Base-by-base conservation (phyloP, 2,329 filamentous ascomycete genomes). In the Aspergillus floridensis region DNA sequence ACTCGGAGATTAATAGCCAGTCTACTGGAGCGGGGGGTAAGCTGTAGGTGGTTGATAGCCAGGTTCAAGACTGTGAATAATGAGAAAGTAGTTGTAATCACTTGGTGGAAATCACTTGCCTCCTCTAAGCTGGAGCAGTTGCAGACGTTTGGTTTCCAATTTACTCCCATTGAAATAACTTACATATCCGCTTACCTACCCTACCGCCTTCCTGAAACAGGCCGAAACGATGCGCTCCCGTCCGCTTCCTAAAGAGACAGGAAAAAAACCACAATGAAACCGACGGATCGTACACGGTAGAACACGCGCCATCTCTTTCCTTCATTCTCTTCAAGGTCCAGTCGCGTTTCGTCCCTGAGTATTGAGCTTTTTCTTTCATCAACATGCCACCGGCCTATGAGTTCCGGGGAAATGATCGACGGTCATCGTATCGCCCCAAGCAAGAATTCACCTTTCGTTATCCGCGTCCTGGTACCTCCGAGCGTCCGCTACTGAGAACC, bases 391-490 rank as follows among this genome's bases (percentile, higher is more conserved):
- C 72, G 51, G 64, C 67, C 14, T 75, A 67, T 53, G 63, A 74
- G 62, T 76, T 76, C 59, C 72, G 70, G 58, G 74, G 72, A 38
- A 70, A 69, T 57, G 65, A 70, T 53, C 65, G 64, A 31, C 69
- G 66, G 46, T 64, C 68, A 22, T 63, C 63, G 19, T 55, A 67
- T 44, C 56, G 65, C 5, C 66, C 66, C 14, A 70, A 59, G 54
- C 72, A 68, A 58, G 70, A 77, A 53, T 78, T 78, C 59, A 77
- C 76, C 0, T 78, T 78, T 63, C 73, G 76, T n/a, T 74, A 72
- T 48, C 63, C 66, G 57, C 69, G 68, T 26, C 71, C 71, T n/a
- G 67, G 65, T 12, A 77, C 72, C 6, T 66, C 74, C 6, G 72
- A 76, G 49, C 74, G 76, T 14, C 76, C 76, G 19, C 66, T 78